A percentile compares a stretch with the other conserved stretches of the same genome.
Conservation (phyloP, 1,284 basidiomycete species). For the Gomphus bonarii region DNA sequence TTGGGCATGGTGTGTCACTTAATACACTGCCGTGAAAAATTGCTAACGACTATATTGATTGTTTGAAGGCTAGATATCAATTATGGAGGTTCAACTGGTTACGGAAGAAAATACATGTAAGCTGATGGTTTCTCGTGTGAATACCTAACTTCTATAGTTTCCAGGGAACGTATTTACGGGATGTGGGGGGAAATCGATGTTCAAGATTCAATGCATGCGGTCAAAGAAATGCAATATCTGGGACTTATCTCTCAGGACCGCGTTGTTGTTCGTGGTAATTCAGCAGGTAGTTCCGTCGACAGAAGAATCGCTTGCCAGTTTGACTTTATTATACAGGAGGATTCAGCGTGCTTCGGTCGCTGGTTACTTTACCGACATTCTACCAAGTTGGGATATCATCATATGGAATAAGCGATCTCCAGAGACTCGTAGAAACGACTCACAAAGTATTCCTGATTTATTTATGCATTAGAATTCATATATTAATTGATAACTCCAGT, state of each 20-base stretch:
- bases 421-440: constrained; percentile 20
- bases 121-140: too few relatives aligned
- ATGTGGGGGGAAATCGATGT: constrained; percentile 31
- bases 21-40: not conserved
- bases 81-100: constrained; percentile 13
- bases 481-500: too few relatives aligned
- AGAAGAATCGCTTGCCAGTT: too few relatives aligned
- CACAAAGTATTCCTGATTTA: constrained; percentile 27
- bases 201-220: constrained; percentile 24
- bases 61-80: constrained; percentile 10
- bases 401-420: constrained; percentile 25
- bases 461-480: too few relatives aligned
- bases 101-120: not conserved
- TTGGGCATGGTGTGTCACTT: constrained; percentile 18
- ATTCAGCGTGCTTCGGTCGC: constrained; percentile 25
- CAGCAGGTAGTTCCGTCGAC: constrained; percentile 16
- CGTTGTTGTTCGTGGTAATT: constrained; percentile 22
- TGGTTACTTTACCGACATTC: constrained; percentile 17
- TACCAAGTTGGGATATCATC: constrained; percentile 20
- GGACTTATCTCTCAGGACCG: constrained; percentile 19
- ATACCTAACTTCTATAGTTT: too few relatives aligned
- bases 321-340: constrained; percentile 13
- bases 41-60: not conserved
- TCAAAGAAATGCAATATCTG: constrained; percentile 19
- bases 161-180: constrained; percentile 22